phyloP scores from a whole-genome alignment of 352 stramenopile species.

The Elongisporangium prolatum region DNA sequence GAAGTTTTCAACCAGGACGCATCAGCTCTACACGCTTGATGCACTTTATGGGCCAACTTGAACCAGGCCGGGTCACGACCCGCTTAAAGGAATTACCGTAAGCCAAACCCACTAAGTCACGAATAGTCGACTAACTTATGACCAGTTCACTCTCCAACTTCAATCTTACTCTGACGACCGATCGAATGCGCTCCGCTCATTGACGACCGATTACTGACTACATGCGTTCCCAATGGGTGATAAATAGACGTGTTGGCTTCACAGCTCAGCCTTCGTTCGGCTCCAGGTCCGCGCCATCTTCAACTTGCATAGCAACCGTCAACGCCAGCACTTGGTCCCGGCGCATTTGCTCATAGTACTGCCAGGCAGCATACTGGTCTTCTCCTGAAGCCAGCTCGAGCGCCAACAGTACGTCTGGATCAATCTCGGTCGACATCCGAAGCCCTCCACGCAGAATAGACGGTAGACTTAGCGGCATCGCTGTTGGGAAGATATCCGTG shows the following conservation, averaged over 20 bases:
- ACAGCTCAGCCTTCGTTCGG: constrained; percentile 36
- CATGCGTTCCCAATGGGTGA: constrained; percentile 5
- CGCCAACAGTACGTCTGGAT: constrained; percentile 56
- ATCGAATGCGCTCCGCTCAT: not conserved
- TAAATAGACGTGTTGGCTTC: constrained; percentile 26
- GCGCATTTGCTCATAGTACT: constrained; percentile 51
- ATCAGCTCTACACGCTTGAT: no score
- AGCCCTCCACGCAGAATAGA: constrained; percentile 36
- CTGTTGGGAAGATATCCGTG: constrained; percentile 44
- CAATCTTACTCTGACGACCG: not conserved
- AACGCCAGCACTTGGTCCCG: constrained; percentile 45
- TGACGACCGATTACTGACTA: not conserved
- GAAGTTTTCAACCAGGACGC: constrained; percentile 9
- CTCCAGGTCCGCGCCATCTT: constrained; percentile 30
- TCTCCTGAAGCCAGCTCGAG: constrained; percentile 58
- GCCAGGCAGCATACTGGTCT: constrained; percentile 63
- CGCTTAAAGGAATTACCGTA: not conserved
- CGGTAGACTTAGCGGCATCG: constrained; percentile 40
- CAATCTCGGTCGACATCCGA: constrained; percentile 37
- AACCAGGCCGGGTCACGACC: constrained; percentile 14
- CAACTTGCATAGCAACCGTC: constrained; percentile 48
- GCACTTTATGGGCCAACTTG: constrained; percentile 34
- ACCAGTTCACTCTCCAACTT: not conserved
- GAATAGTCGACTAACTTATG: not conserved
- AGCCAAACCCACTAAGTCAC: not conserved